phyloP scores from a whole-genome alignment of 371 early-diverging fungal genomes.

The Rhizopus microsporus region DNA sequence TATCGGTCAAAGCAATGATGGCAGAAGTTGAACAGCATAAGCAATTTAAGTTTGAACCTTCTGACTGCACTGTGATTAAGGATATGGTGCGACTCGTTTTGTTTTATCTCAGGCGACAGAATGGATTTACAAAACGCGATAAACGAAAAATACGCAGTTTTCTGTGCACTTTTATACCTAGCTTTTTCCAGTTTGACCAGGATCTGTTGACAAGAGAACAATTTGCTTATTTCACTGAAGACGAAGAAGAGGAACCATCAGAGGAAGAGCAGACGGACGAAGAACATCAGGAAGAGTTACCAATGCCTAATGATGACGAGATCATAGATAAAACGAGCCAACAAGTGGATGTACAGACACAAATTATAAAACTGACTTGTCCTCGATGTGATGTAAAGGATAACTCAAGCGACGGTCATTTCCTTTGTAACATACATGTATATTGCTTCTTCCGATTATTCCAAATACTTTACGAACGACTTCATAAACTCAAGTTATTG shows the following conservation, averaged over 20 bases:
- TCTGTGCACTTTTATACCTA: constrained; percentile 66
- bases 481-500: constrained; percentile 76
- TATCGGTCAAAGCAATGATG: constrained; percentile 74
- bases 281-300: too few relatives aligned
- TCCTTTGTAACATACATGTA: neutral
- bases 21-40: constrained; percentile 79
- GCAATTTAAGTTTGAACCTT: neutral
- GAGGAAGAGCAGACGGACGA: constrained; percentile 31
- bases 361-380: constrained; percentile 2
- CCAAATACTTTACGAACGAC: constrained; percentile 78
- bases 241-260: constrained; percentile 21
- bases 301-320: constrained; percentile 15
- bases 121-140: constrained; percentile 57
- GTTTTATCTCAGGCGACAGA: constrained; percentile 66
- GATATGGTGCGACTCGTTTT: constrained; percentile 49
- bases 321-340: constrained; percentile 26
- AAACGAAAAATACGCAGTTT: constrained; percentile 71
- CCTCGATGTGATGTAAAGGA: neutral
- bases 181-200: constrained; percentile 66
- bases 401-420: neutral
- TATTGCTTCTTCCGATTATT: constrained; percentile 66
- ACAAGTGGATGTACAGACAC: too few relatives aligned
- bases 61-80: neutral
- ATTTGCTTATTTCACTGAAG: constrained; percentile 26
- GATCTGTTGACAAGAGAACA: constrained; percentile 40